Evolutionary conservation across 208 protist genomes (phyloP).

Genomic region (Novymonas esmeraldas): DNA sequence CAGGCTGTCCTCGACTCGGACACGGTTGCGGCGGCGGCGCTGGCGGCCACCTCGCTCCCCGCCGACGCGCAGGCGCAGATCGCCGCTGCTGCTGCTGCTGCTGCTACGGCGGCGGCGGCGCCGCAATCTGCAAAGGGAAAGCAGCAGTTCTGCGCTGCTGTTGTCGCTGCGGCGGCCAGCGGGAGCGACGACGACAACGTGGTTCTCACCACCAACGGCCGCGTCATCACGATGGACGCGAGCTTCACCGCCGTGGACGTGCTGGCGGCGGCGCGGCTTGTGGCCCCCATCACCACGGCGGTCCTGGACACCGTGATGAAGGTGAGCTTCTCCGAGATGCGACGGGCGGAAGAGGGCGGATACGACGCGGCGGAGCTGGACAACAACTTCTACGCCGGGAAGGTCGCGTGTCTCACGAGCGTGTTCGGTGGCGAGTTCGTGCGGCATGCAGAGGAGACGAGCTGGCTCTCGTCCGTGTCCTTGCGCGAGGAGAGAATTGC

Average conservation of each 20-base stretch:
- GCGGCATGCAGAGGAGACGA: not conserved
- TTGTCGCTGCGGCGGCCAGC: not conserved
- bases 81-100: not conserved
- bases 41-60: conserved; percentile 10
- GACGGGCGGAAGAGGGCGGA: conserved; percentile 9
- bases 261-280: conserved; percentile 16
- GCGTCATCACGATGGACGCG: conserved; percentile 40
- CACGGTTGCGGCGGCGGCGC: conserved; percentile 10
- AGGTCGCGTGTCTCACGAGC: conserved; percentile 40
- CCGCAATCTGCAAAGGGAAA: not conserved
- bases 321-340: conserved; percentile 43
- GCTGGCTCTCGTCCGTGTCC: not conserved
- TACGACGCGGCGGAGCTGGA: conserved; percentile 36
- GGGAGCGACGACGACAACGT: not conserved
- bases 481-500: conserved; percentile 18
- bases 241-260: conserved; percentile 47
- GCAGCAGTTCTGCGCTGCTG: conserved; percentile 8
- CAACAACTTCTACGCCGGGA: conserved; percentile 45
- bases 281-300: conserved; percentile 22
- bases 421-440: conserved; percentile 5
- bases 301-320: conserved; percentile 32
- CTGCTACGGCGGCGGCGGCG: not conserved
- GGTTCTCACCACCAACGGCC: conserved; percentile 52
- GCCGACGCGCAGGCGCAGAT: conserved; percentile 9
- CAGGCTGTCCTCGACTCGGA: not conserved